Percentiles rank a stretch among this genome's conserved stretches.
These are phyloP conservation scores for Citrus maxima DNA, from an alignment of 345 rosid genomes.

Conservation along the genomic window DNA sequence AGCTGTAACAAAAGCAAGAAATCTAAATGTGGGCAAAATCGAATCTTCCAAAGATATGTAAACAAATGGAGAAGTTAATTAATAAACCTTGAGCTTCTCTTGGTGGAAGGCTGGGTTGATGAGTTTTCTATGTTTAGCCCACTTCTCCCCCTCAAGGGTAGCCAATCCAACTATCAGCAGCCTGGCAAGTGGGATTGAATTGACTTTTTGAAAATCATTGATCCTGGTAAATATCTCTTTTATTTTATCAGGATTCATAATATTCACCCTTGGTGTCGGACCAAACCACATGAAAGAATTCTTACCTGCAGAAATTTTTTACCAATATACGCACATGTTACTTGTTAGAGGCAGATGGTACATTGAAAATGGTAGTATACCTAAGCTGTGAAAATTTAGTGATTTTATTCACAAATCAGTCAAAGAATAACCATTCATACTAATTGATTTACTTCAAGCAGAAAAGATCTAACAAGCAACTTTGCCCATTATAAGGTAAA, in stretches of 20 bases:
- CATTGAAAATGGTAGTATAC: too few relatives aligned
- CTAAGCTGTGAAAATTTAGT: too few relatives aligned
- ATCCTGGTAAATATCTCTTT: slow-evolving; percentile 32
- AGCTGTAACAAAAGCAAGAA: background rate
- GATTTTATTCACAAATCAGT: background rate
- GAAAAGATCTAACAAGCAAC: too few relatives aligned
- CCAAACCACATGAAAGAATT: slow-evolving; percentile 39
- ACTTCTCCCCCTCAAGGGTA: slow-evolving; percentile 29
- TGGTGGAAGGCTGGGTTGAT: slow-evolving; percentile 16
- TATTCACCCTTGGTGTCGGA: slow-evolving; percentile 37
- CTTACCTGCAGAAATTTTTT: slow-evolving; percentile 31
- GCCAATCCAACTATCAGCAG: slow-evolving; percentile 28
- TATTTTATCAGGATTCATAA: slow-evolving; percentile 37
- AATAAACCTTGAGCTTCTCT: slow-evolving; percentile 1
- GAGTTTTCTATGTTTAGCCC: slow-evolving; percentile 39
- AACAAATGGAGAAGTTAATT: background rate
- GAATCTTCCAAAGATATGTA: background rate
- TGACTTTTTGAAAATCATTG: slow-evolving; percentile 35
- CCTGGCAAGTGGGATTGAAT: slow-evolving; percentile 14
- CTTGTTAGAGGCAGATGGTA: background rate
- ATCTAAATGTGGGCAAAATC: background rate
- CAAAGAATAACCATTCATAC: background rate
- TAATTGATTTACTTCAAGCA: too few relatives aligned
- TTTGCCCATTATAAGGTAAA: too few relatives aligned
- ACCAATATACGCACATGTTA: background rate